Conservation (phyloP, 2,329 filamentous ascomycete genomes). For the Pseudogymnoascus sp. region DNA sequence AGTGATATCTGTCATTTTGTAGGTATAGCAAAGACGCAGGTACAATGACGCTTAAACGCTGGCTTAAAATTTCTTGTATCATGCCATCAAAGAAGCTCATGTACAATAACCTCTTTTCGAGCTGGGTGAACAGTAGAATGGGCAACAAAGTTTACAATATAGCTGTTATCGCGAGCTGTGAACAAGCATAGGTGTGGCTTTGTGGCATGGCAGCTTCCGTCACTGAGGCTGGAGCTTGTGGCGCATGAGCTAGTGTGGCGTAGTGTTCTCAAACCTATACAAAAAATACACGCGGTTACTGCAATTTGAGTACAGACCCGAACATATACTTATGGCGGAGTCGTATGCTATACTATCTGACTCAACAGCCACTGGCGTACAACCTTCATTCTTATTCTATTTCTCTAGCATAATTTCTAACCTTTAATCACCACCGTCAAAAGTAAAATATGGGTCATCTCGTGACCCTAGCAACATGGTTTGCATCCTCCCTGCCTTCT, state of each 20-base stretch:
- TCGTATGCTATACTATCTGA: too few species aligned
- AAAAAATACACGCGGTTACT: too few species aligned
- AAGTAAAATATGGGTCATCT: too few species aligned
- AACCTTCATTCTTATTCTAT: too few species aligned
- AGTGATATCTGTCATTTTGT: slow-evolving; percentile 55
- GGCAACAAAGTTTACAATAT: neutral
- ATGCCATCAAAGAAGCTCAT: neutral
- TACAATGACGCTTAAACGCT: neutral
- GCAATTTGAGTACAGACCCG: too few species aligned
- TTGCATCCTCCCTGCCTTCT: too few species aligned
- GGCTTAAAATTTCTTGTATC: neutral
- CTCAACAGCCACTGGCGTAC: too few species aligned
- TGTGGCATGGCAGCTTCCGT: slow-evolving; percentile 1
- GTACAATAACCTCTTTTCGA: neutral
- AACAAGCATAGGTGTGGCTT: neutral
- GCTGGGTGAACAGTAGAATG: neutral
- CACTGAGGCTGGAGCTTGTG: slow-evolving; percentile 3
- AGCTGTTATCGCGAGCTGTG: neutral
- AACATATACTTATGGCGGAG: too few species aligned
- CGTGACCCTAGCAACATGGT: too few species aligned
- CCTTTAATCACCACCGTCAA: too few species aligned
- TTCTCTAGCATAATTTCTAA: too few species aligned
- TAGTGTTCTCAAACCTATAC: too few species aligned
- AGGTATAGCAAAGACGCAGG: neutral
- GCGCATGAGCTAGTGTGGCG: slow-evolving; percentile 1